Evolutionary conservation across 2,329 filamentous ascomycete species (phyloP).

Genomic region (Calonectria pauciramosa): DNA sequence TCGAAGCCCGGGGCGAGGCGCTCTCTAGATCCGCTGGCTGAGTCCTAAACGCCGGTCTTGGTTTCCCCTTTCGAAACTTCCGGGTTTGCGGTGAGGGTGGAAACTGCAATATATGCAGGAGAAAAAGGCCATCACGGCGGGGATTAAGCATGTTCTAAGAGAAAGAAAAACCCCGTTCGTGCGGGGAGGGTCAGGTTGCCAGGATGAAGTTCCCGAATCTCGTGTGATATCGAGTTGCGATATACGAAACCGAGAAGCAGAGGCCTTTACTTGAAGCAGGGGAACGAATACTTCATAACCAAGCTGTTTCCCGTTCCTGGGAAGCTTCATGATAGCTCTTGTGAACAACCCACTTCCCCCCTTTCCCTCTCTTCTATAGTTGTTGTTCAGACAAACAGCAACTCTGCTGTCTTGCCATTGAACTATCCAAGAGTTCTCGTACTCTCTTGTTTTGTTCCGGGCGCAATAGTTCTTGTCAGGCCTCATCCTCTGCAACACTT

Average conservation of each 20-base stretch:
- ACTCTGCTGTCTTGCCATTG: background rate
- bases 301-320: conserved; percentile 26
- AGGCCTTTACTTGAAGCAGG: conserved; percentile 8
- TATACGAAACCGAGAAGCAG: background rate
- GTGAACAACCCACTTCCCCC: conserved; percentile 20
- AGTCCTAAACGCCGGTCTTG: conserved; percentile 31
- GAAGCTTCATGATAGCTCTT: conserved; percentile 20
- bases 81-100: conserved; percentile 20
- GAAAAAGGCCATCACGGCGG: background rate
- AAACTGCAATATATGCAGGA: background rate
- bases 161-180: background rate
- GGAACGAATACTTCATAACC: conserved; percentile 38
- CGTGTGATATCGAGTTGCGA: conserved; percentile 1
- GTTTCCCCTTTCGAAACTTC: conserved; percentile 39
- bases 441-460: background rate
- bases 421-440: background rate
- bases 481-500: background rate
- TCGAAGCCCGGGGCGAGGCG: conserved; percentile 26
- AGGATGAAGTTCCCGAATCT: background rate
- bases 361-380: background rate
- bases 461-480: background rate
- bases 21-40: conserved; percentile 21
- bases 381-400: conserved; percentile 8
- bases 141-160: background rate
- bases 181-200: background rate